phyloP scores from a whole-genome alignment of 1,139 yeast species.

The Waltiozyma sp. region DNA sequence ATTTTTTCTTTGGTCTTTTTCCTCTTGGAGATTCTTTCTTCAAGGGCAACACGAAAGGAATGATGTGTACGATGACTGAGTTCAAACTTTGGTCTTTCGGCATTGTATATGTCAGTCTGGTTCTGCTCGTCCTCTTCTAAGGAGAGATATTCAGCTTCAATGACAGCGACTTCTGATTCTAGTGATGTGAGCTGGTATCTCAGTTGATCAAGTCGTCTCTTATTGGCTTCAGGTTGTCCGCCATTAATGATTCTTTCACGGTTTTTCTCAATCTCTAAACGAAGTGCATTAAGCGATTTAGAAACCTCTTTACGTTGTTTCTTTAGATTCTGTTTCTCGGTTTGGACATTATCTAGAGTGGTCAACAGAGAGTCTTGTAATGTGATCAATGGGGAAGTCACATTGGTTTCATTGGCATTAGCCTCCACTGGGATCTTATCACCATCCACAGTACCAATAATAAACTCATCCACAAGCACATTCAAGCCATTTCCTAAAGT shows the following conservation, averaged over 20 bases:
- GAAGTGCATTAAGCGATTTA: conserved; percentile 39
- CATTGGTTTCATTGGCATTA: conserved; percentile 2
- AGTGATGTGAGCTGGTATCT: conserved; percentile 30
- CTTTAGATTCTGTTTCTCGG: conserved; percentile 40
- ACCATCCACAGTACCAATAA: conserved; percentile 29
- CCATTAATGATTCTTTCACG: conserved; percentile 37
- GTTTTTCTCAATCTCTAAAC: conserved; percentile 47
- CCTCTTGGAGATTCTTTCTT: conserved; percentile 13
- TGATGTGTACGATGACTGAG: conserved; percentile 25
- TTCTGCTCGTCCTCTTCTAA: conserved; percentile 25
- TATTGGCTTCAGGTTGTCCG: conserved; percentile 34
- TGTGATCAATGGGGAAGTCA: conserved; percentile 40
- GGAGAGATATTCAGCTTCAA: conserved; percentile 27
- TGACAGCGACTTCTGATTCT: conserved; percentile 27
- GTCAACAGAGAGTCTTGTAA: conserved; percentile 53
- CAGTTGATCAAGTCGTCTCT: conserved; percentile 31
- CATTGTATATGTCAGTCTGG: conserved; percentile 28
- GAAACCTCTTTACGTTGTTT: conserved; percentile 54
- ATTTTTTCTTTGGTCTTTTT: conserved; percentile 19
- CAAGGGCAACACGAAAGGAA: conserved; percentile 23
- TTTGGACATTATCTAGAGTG: conserved; percentile 42
- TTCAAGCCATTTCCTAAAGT: conserved; percentile 26
- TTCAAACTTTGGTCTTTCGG: conserved; percentile 30
- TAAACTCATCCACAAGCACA: conserved; percentile 30
- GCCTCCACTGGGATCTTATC: conserved; percentile 4